Evolutionary conservation across 495 filamentous ascomycete genomes (phyloP).

Genomic region (Glonium stellatum): DNA sequence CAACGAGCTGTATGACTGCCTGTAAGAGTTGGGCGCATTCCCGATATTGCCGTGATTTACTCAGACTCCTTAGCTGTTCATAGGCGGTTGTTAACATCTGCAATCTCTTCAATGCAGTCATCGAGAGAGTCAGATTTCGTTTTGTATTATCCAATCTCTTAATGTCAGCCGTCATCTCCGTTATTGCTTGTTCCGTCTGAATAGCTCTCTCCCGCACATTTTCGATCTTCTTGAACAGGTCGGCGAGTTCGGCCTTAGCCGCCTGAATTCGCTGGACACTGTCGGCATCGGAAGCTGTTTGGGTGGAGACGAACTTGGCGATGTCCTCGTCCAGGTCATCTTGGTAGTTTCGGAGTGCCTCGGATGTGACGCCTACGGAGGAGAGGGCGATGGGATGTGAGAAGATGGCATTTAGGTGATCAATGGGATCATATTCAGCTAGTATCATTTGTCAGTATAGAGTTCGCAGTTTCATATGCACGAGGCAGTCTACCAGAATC

Average conservation of each 20-base stretch:
- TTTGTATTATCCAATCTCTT: constrained; percentile 96
- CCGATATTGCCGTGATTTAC: constrained; percentile 82
- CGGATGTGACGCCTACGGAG: constrained; percentile 63
- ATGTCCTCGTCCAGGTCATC: constrained; percentile 81
- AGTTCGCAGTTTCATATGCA: neutral
- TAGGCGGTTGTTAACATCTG: constrained; percentile 99
- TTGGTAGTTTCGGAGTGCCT: constrained; percentile 67
- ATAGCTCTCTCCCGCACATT: constrained; percentile 82
- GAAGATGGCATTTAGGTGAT: constrained; percentile 91
- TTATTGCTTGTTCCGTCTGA: constrained; percentile 91
- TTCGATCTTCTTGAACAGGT: constrained; percentile 93
- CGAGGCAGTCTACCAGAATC: constrained; percentile 34
- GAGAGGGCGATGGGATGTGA: constrained; percentile 82
- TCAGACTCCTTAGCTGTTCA: constrained; percentile 82
- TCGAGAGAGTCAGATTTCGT: constrained; percentile 89
- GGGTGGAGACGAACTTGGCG: constrained; percentile 63
- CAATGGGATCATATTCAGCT: constrained; percentile 93
- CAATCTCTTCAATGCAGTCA: constrained; percentile 94
- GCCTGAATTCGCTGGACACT: constrained; percentile 83
- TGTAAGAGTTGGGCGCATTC: constrained; percentile 94
- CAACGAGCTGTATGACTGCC: constrained; percentile 96
- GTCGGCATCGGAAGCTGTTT: constrained; percentile 79
- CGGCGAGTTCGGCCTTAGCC: constrained; percentile 80
- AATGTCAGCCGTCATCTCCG: constrained; percentile 98
- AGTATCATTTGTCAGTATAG: constrained; percentile 9